A percentile compares a stretch with the other conserved stretches of the same genome.
Evolutionary conservation across 768 basidiomycete genomes (phyloP).

Genomic region (Phlegmacium glaucopus): DNA sequence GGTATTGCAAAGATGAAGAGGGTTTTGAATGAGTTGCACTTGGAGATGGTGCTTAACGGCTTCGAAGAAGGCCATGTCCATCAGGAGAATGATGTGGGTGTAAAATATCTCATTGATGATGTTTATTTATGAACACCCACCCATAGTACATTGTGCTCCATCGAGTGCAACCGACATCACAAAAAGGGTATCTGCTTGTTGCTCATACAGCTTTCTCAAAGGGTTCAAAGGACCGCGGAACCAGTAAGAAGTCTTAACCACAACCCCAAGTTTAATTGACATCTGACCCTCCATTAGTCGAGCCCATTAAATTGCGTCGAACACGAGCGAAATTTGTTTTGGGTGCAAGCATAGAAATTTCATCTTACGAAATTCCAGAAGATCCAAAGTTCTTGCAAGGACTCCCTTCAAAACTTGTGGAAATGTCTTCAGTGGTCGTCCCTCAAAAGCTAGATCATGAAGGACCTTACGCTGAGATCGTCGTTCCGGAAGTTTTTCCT

Average conservation of each 20-base stretch:
- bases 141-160: conserved; percentile 90
- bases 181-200: conserved; percentile 89
- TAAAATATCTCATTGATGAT: background rate
- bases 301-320: conserved; percentile 78
- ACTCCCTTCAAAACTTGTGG: conserved; percentile 64
- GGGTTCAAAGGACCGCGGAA: conserved; percentile 75
- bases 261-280: no score
- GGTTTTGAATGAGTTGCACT: conserved; percentile 80
- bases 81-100: conserved; percentile 89
- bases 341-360: conserved; percentile 71
- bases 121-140: background rate
- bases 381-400: conserved; percentile 62
- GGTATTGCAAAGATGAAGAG: conserved; percentile 61
- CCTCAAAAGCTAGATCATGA: conserved; percentile 60
- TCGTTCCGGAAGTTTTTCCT: conserved; percentile 88
- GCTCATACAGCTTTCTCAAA: conserved; percentile 92
- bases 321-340: conserved; percentile 78
- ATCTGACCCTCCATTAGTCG: conserved; percentile 44
- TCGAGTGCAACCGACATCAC: conserved; percentile 85
- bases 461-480: conserved; percentile 73
- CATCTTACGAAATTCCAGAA: conserved; percentile 50
- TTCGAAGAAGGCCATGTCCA: conserved; percentile 95
- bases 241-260: conserved; percentile 46
- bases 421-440: conserved; percentile 57
- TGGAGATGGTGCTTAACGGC: conserved; percentile 87